A percentile compares a stretch with the other conserved stretches of the same genome.
Evolutionary conservation across 2,329 filamentous ascomycete genomes (phyloP).

Genomic region (Curvularia sp.): DNA sequence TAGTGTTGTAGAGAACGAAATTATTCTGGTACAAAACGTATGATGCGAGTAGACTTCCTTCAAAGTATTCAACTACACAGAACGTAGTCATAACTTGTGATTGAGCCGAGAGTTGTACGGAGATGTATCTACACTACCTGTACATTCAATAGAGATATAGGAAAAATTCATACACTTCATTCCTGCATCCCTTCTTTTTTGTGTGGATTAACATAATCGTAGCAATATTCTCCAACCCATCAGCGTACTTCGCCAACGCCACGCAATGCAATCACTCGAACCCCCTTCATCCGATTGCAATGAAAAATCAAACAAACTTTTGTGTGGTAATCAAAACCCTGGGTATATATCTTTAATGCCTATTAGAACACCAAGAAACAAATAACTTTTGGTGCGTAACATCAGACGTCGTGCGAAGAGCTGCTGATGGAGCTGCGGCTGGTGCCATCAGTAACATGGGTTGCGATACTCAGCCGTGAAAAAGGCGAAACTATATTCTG

Average conservation of each 20-base stretch:
- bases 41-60: background rate
- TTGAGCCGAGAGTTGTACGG: background rate
- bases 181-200: background rate
- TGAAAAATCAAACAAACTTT: conserved; percentile 11
- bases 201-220: background rate
- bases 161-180: background rate
- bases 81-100: background rate
- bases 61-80: background rate
- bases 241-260: conserved; percentile 1
- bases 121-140: background rate
- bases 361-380: conserved; percentile 15
- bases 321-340: conserved; percentile 11
- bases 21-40: background rate
- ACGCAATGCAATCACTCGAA: conserved; percentile 12
- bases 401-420: conserved; percentile 41
- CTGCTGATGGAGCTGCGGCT: conserved; percentile 49
- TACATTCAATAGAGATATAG: background rate
- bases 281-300: background rate
- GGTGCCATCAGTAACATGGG: conserved; percentile 47
- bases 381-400: conserved; percentile 13
- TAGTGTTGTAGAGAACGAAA: background rate
- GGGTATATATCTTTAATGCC: conserved; percentile 14
- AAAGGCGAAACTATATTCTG: conserved; percentile 40
- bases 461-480: conserved; percentile 47
- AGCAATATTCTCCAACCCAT: background rate